Conservation (phyloP, 306 rosid genomes). For the Canavalia gladiata region DNA sequence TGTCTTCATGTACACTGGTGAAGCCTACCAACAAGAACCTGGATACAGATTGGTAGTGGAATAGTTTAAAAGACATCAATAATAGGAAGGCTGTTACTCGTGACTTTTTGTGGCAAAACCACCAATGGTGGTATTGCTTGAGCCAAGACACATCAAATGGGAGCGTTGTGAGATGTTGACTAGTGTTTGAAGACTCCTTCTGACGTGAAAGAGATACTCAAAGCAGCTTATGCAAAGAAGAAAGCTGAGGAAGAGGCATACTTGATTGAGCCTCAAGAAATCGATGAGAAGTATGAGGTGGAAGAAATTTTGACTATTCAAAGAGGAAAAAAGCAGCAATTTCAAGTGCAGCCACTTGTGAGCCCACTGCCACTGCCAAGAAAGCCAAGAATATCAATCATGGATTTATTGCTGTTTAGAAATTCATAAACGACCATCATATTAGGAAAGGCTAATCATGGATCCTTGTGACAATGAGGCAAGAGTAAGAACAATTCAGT, state of each 20-base stretch:
- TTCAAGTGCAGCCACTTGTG: neutral
- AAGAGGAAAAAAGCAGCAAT: neutral
- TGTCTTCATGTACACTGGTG: neutral
- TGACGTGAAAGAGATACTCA: neutral
- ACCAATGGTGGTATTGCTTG: neutral
- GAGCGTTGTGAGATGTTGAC: neutral
- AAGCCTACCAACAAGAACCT: neutral
- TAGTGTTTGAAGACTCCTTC: neutral
- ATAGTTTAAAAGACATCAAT: neutral
- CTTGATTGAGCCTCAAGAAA: slow-evolving; percentile 8
- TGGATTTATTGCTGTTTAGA: no score
- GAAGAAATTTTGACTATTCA: neutral
- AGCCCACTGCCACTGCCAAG: neutral
- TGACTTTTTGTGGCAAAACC: neutral
- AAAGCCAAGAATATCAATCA: neutral
- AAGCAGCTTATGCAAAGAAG: neutral
- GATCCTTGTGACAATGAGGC: no score
- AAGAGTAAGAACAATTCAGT: no score
- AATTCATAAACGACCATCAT: no score
- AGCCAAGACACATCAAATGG: neutral
- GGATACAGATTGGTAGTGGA: neutral
- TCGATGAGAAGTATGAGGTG: neutral
- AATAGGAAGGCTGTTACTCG: neutral
- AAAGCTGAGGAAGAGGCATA: neutral
- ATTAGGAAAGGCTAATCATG: no score